Evolutionary conservation across 306 rosid species (phyloP), one percentile per base, ranked within the genome.

Genomic region (Citrullus mucosospermus): DNA sequence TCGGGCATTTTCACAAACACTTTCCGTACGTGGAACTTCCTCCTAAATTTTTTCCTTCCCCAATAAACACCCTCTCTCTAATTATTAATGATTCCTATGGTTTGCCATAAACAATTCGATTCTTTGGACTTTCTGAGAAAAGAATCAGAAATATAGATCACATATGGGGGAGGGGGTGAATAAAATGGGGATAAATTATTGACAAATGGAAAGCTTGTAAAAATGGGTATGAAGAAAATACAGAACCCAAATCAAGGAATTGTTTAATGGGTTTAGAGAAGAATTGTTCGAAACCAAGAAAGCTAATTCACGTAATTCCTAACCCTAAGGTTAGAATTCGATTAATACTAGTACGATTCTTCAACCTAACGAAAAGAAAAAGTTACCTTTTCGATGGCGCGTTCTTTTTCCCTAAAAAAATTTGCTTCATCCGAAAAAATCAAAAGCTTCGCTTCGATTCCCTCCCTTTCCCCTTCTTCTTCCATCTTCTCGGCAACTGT

Each of bases 1-100:
- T 22, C 6, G 9, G 39, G 14, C 76, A 70, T 70, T 70, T 70
- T 22, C 76, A 70, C 76, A 70, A 70, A 70, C 76, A 70, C 20
- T 20, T 70, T 70, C 76, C 58, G 22, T 70, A 44, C 58, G 1
- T 22, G 12, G 11, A 69, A 9, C n/a, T 69, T 69, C 41, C 15
- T 9, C 30, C 51, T 8, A 39, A 32, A 9, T 17, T 18, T 18
- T 67, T 39, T 6, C 13, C 15, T 22, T 1, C 48, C 12, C 54
- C 9, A 4, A 16, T 18, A 1, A 10, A 41, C 53, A 16, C 4
- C 28, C 5, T 10, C 18, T 11, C 75, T 10, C 75, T 9, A 41
- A 67, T 6, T 68, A 20, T 44, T 56, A 69, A 69, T 9, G 56
- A 32, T 66, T 66, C 7, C 51, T 38, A 6, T 44, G 56, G 6